Percentiles rank a stretch among this genome's conserved stretches.
These are phyloP conservation scores for Catenaria anguillulae DNA, from an alignment of 371 early-diverging fungal species.

Conservation along the genomic window DNA sequence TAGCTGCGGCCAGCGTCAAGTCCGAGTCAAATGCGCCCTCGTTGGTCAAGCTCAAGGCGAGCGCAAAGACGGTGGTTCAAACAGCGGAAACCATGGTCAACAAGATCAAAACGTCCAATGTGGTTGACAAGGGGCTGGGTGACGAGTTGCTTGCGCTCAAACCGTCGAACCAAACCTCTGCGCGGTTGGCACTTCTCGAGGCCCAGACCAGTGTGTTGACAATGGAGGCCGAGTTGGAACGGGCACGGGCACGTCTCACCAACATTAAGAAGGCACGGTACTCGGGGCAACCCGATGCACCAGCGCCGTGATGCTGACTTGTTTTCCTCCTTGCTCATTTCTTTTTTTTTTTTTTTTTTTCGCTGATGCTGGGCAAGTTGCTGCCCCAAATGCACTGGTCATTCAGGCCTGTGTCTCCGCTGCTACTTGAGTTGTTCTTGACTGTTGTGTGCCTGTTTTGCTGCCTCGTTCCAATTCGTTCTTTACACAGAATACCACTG, in stretches of 20 bases:
- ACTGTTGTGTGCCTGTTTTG: no score
- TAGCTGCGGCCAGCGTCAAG: conserved; percentile 25
- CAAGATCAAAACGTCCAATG: conserved; percentile 20
- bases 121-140: conserved; percentile 7
- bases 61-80: conserved; percentile 29
- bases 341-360: no score
- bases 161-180: conserved; percentile 1
- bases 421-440: no score
- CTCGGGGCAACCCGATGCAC: no score
- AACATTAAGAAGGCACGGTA: conserved; percentile 31
- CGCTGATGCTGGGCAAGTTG: no score
- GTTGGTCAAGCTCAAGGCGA: conserved; percentile 28
- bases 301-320: no score
- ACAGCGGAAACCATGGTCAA: conserved; percentile 30
- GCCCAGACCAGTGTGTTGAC: conserved; percentile 32
- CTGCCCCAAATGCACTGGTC: no score
- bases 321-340: no score
- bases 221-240: conserved; percentile 40
- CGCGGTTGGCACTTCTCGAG: conserved; percentile 28
- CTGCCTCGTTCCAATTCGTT: no score
- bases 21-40: conserved; percentile 22
- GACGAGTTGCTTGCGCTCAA: neutral
- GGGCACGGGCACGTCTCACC: conserved; percentile 27
- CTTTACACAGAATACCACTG: no score
- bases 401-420: no score